Evolutionary conservation across 495 filamentous ascomycete species (phyloP), one percentile per base, ranked within the genome.

Genomic region (Penicillium salamii): DNA sequence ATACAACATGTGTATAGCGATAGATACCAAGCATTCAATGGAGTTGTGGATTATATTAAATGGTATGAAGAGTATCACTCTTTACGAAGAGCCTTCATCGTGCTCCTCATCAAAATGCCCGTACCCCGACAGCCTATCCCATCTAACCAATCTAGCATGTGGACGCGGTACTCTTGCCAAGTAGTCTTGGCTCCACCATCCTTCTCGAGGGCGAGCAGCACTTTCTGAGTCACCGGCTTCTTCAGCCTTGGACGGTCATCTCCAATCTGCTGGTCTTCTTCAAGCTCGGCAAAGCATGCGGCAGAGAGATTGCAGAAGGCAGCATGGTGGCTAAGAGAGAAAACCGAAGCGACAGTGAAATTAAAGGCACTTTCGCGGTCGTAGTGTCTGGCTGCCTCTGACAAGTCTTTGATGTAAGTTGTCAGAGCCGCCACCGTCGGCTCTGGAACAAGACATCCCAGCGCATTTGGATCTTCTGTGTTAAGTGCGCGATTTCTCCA

Each of bases 401-500:
- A 67, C n/a, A 58, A 42, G 5, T 68, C 61, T 1, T 66, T 66
- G 24, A 76, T 58, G 42, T 82, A 82, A 7, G 61, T 55, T 8
- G 69, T 66, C n/a, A 91, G 68, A 1, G 65, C 59, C 2, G 68
- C 63, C 8, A 76, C 56, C 0, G 81, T 63, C 2, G 74, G n/a
- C 13, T 59, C 40, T 0, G 83, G 74, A 13, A 90, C 63, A n/a
- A 86, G 67, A 52, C 90, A 92, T 13, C 86, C 89, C 21, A 83
- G 70, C 3, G 90, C 81, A 63, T 90, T 89, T 11, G 75, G 63
- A 52, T 93, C 88, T 8, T 78, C 71, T 2, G 66, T 68, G 34
- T 83, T 82, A 26, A 96, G 83, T 0, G 86, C 90, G 12, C 86
- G 84, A 17, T 82, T 83, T 15, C 88, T 80, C 89, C 91, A 95